Conservation (phyloP, 176 grass and related monocot genomes). For the Musa troglodytarum region DNA sequence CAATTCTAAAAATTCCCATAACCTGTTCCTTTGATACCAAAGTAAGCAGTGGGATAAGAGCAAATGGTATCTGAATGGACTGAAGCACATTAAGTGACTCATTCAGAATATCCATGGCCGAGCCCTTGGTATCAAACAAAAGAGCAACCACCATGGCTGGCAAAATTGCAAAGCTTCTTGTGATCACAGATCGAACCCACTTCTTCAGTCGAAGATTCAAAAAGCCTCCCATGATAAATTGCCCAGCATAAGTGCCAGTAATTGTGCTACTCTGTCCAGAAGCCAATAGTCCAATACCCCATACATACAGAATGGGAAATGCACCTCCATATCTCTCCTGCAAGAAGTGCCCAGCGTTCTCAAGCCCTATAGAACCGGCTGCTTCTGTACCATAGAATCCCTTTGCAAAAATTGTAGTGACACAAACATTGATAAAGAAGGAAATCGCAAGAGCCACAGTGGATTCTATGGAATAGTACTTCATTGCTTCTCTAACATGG, state of each 20-base stretch:
- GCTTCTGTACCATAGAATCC: constrained; percentile 74
- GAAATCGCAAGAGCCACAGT: constrained; percentile 68
- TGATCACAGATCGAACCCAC: background rate
- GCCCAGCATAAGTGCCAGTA: background rate
- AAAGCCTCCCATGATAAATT: constrained; percentile 8
- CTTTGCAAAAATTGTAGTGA: constrained; percentile 82
- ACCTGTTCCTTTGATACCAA: constrained; percentile 1
- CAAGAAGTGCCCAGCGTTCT: constrained; percentile 31
- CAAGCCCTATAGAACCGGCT: constrained; percentile 62
- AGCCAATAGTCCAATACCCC: background rate
- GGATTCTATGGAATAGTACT: constrained; percentile 84
- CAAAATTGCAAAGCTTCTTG: constrained; percentile 1
- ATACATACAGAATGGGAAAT: background rate
- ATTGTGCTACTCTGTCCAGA: constrained; percentile 2
- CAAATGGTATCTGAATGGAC: background rate
- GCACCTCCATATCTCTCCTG: background rate
- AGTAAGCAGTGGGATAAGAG: constrained; percentile 1
- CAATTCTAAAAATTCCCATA: background rate
- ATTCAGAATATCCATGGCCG: background rate
- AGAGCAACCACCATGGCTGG: constrained; percentile 2
- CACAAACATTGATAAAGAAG: constrained; percentile 83
- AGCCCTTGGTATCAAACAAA: background rate
- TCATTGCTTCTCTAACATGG: constrained; percentile 67
- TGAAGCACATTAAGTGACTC: constrained; percentile 4
- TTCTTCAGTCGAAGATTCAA: background rate